Conservation (phyloP, 306 rosid genomes). For the Lathyrus aphaca region DNA sequence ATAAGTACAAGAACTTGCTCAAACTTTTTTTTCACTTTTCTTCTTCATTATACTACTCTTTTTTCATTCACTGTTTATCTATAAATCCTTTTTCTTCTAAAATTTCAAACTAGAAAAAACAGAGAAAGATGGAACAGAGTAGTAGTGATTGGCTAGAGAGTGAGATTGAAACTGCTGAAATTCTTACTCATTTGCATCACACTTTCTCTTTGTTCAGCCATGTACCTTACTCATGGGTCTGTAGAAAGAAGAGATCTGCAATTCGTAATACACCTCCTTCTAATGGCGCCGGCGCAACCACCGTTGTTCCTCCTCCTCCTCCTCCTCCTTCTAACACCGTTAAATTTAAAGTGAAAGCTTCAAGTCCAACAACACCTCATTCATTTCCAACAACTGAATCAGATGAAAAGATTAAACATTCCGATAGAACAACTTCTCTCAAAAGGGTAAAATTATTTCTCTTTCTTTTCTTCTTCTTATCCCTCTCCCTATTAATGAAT, state of each 20-base stretch:
- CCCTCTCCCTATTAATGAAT: too few relatives aligned
- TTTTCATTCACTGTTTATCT: slow-evolving; percentile 6
- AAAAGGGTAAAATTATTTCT: slow-evolving; percentile 51
- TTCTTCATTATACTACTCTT: too few relatives aligned
- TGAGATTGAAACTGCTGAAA: background rate
- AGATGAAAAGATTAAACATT: slow-evolving; percentile 45
- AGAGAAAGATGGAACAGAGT: too few relatives aligned
- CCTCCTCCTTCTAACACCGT: background rate
- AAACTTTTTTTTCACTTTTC: too few relatives aligned
- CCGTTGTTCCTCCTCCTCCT: background rate
- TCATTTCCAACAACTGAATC: slow-evolving; percentile 53
- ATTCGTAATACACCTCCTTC: background rate
- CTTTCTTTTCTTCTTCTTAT: too few relatives aligned
- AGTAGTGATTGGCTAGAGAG: background rate
- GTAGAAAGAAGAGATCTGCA: slow-evolving; percentile 61
- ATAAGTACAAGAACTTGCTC: background rate
- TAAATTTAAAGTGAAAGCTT: slow-evolving; percentile 41
- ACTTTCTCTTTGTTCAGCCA: background rate
- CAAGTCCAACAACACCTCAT: slow-evolving; percentile 54
- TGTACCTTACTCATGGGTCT: slow-evolving; percentile 40
- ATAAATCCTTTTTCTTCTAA: background rate
- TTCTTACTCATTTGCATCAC: background rate
- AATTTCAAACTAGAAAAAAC: too few relatives aligned
- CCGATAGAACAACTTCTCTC: slow-evolving; percentile 22
- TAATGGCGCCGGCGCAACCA: background rate